These are phyloP conservation scores for Torrubiellomyces zombiae DNA, from an alignment of 2,329 filamentous ascomycete species.

Conservation along the genomic window DNA sequence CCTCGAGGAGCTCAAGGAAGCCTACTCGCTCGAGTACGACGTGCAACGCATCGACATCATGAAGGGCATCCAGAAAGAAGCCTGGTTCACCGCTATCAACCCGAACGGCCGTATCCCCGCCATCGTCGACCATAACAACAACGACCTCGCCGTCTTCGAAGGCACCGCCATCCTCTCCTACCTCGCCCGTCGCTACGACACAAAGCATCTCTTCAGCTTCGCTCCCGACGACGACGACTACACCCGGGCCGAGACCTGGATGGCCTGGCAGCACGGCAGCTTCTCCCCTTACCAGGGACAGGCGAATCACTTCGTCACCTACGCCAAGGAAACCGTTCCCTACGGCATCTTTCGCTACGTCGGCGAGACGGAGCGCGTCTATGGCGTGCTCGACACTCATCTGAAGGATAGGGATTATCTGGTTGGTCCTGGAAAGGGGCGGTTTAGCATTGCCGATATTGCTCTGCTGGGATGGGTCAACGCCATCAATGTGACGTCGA, in stretches of 20 bases:
- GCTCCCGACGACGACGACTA: conserved; percentile 20
- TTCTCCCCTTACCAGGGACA: conserved; percentile 59
- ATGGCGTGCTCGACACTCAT: conserved; percentile 53
- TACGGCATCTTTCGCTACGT: conserved; percentile 60
- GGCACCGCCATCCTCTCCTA: conserved; percentile 59
- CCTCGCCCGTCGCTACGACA: conserved; percentile 55
- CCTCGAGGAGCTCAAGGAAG: conserved; percentile 51
- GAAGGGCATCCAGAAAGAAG: conserved; percentile 49
- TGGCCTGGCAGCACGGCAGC: conserved; percentile 59
- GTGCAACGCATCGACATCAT: conserved; percentile 41
- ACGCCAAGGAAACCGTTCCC: conserved; percentile 50
- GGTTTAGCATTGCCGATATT: conserved; percentile 55
- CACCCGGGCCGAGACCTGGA: conserved; percentile 28
- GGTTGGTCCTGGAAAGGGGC: conserved; percentile 34
- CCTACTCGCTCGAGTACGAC: conserved; percentile 39
- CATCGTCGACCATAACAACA: conserved; percentile 48
- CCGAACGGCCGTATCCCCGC: conserved; percentile 52
- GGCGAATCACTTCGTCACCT: conserved; percentile 55
- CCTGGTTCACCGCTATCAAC: conserved; percentile 45
- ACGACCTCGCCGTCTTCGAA: conserved; percentile 52
- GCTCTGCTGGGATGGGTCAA: conserved; percentile 55
- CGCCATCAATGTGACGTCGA: conserved; percentile 21
- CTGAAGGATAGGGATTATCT: conserved; percentile 35
- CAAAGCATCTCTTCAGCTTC: conserved; percentile 26
- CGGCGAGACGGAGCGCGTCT: conserved; percentile 59